Evolutionary conservation across 1,284 basidiomycete genomes (phyloP).

Genomic region (Cutaneotrichosporon dermatis): DNA sequence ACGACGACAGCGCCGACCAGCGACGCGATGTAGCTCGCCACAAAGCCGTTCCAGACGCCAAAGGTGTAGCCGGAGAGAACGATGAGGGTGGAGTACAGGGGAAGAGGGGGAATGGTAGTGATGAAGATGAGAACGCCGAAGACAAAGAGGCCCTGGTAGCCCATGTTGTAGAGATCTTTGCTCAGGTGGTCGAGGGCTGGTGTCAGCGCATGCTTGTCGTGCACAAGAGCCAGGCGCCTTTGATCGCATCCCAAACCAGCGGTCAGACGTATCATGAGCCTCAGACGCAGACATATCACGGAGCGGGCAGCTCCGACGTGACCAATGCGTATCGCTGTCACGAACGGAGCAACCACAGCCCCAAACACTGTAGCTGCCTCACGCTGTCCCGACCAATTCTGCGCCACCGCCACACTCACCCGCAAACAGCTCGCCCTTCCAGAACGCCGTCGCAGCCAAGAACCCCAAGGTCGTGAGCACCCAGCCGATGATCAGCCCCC

Average conservation of each 20-base stretch:
- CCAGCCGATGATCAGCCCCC: conserved; percentile 43
- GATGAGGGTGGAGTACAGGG: conserved; percentile 55
- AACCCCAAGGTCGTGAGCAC: conserved; percentile 40
- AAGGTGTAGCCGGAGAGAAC: conserved; percentile 54
- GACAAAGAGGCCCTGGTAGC: conserved; percentile 41
- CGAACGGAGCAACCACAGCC: too few species aligned
- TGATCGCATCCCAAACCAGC: too few species aligned
- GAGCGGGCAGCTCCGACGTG: too few species aligned
- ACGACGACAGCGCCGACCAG: conserved; percentile 51
- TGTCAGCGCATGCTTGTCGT: too few species aligned
- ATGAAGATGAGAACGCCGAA: conserved; percentile 47
- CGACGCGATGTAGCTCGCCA: conserved; percentile 52
- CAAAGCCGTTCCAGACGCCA: conserved; percentile 52
- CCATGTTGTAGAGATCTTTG: conserved; percentile 37
- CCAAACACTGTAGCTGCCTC: too few species aligned
- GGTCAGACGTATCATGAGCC: too few species aligned
- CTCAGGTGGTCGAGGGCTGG: conserved; percentile 44
- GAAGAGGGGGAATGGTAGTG: conserved; percentile 51
- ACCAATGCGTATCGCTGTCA: too few species aligned
- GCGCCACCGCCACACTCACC: conserved; percentile 25
- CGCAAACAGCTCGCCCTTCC: conserved; percentile 41
- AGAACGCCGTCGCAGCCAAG: conserved; percentile 38
- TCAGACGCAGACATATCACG: too few species aligned
- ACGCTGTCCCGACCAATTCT: background rate
- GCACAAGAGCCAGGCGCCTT: too few species aligned